A percentile compares a stretch with the other conserved stretches of the same genome.
These are phyloP conservation scores for Rubroboletus pulcherrimus DNA, from an alignment of 768 basidiomycete genomes.

Conservation along the genomic window DNA sequence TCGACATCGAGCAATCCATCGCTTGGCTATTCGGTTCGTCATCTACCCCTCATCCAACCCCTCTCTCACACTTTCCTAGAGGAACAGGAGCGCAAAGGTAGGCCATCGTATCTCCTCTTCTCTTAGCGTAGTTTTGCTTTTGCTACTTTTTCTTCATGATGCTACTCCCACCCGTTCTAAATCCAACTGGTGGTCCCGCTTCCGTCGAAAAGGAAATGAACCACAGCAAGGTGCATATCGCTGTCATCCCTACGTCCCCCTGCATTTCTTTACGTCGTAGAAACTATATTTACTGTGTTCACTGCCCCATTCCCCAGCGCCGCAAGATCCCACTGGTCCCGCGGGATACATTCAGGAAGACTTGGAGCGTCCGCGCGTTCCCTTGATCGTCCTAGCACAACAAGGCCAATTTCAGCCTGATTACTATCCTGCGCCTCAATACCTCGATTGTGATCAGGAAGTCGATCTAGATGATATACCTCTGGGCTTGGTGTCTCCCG, in stretches of 20 bases:
- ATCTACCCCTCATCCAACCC: neutral
- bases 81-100: slow-evolving; percentile 82
- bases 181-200: slow-evolving; percentile 34
- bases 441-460: slow-evolving; percentile 22
- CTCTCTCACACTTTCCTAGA: slow-evolving; percentile 39
- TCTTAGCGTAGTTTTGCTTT: slow-evolving; percentile 36
- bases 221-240: slow-evolving; percentile 59
- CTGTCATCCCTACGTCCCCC: slow-evolving; percentile 27
- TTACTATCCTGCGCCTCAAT: slow-evolving; percentile 24
- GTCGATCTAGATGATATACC: slow-evolving; percentile 29
- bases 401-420: slow-evolving; percentile 40
- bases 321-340: slow-evolving; percentile 15
- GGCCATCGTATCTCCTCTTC: slow-evolving; percentile 38
- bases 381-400: slow-evolving; percentile 59
- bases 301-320: slow-evolving; percentile 18
- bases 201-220: slow-evolving; percentile 34
- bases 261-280: slow-evolving; percentile 10
- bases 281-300: slow-evolving; percentile 21
- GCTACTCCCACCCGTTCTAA: slow-evolving; percentile 26
- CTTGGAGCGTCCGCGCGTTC: slow-evolving; percentile 45
- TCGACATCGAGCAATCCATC: slow-evolving; percentile 75
- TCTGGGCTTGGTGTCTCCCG: slow-evolving; percentile 31
- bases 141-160: slow-evolving; percentile 31
- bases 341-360: slow-evolving; percentile 25
- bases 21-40: slow-evolving; percentile 69